Base-by-base conservation (phyloP, 192 early-diverging fungal genomes). In the Chytriomyces hyalinus region DNA sequence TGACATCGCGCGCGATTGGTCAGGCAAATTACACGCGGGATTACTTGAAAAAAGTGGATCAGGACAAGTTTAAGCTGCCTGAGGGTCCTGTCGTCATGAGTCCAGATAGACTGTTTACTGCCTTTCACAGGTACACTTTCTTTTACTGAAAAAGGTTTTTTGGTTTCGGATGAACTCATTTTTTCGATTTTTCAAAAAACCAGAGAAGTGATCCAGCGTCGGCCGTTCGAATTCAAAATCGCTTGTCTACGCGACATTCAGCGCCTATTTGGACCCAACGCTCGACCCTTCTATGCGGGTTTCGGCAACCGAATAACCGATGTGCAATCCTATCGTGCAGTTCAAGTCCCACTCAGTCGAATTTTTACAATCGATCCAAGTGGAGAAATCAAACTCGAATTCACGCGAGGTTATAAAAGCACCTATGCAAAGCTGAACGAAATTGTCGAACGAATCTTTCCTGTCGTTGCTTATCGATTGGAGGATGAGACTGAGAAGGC, bases 241-340 rank as follows among this genome's bases (percentile, higher is more conserved):
- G 91, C 92, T 0, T 96, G 95, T 84, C 84, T 99, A 47, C 88
- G 92, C 43, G 96, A 98, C 81, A 94, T 99, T 62, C 90, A 93
- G 79, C 85, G 91, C 47, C 80, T 99, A 49, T 99, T 95, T 89
- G 93, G 89, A 20, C 92, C 92, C 57, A 57, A 57, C 36, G 91
- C 87, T 63, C 44, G 5, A 6, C 95, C 96, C 6, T 99, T 99
- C 75, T 97, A 94, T 80, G 97, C 96, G 4, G 97, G 97, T 0
- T 99, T 97, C 77, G 96, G 96, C 46, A 97, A 99, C 81, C 87
- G 97, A n/a, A 96, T 97, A 65, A 97, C 96, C 22, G 96, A 98
- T 81, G 96, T 97, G 36, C 88, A 98, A 48, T 95, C 95, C 1
- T 99, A 99, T 78, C 91, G 95, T 59, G 92, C 90, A 75, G 97